Evolutionary conservation across 257 asterid genomes (phyloP).

Genomic region (Orobanche coerulescens): DNA sequence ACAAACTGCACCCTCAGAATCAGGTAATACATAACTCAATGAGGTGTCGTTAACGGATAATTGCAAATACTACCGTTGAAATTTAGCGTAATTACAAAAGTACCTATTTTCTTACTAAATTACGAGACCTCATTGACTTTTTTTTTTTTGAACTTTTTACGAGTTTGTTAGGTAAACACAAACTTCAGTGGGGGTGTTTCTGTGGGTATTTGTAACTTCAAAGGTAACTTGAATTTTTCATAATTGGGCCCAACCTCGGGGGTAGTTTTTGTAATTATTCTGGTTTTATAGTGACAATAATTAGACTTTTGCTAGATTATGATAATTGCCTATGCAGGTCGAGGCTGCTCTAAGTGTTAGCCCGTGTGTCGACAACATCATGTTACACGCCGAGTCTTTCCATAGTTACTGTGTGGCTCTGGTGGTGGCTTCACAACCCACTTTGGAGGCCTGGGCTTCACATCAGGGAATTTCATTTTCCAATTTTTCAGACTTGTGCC

Average conservation of each 20-base stretch:
- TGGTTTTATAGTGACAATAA: too few relatives aligned
- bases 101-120: neutral
- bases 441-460: slow-evolving; percentile 81
- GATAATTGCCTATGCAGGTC: slow-evolving; percentile 44
- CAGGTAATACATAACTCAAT: too few relatives aligned
- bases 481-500: slow-evolving; percentile 64
- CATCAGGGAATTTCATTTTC: slow-evolving; percentile 44
- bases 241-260: neutral
- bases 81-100: too few relatives aligned
- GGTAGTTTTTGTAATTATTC: neutral
- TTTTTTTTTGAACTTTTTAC: too few relatives aligned
- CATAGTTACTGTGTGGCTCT: slow-evolving; percentile 82
- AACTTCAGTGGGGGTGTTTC: too few relatives aligned
- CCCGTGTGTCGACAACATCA: slow-evolving; percentile 71
- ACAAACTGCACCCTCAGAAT: too few relatives aligned
- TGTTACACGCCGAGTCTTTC: slow-evolving; percentile 88
- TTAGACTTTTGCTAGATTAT: slow-evolving; percentile 4
- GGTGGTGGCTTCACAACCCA: slow-evolving; percentile 71
- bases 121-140: too few relatives aligned
- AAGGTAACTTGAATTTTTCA: neutral
- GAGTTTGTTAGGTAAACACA: too few relatives aligned
- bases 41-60: too few relatives aligned
- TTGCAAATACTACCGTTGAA: neutral
- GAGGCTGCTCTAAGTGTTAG: slow-evolving; percentile 69
- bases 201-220: too few relatives aligned